These are phyloP conservation scores for Barnettozyma sp. DNA, from an alignment of 805 yeast species.

Conservation along the genomic window DNA sequence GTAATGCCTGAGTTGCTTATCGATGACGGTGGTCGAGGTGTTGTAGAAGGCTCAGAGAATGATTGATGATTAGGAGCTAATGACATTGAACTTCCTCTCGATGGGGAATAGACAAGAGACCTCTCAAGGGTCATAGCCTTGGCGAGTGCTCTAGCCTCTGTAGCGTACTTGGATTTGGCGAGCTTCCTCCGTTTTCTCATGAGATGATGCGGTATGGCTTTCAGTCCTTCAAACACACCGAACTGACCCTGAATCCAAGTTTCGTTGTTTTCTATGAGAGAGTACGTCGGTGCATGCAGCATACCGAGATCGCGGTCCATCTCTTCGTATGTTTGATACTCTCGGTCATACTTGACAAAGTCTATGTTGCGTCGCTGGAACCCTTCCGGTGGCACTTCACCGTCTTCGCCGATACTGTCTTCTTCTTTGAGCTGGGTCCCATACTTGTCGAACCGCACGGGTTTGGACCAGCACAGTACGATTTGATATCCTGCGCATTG, in stretches of 20 bases:
- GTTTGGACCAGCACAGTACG: slow-evolving; percentile 66
- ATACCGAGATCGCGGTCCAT: slow-evolving; percentile 64
- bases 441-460: slow-evolving; percentile 42
- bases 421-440: slow-evolving; percentile 32
- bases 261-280: slow-evolving; percentile 33
- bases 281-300: slow-evolving; percentile 43
- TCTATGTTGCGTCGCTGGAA: slow-evolving; percentile 67
- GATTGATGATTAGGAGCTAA: background rate
- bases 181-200: slow-evolving; percentile 23
- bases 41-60: background rate
- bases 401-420: slow-evolving; percentile 13
- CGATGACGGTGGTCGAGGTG: too few species aligned
- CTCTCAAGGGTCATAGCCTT: slow-evolving; percentile 1
- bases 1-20: too few species aligned
- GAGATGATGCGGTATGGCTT: slow-evolving; percentile 15
- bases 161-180: slow-evolving; percentile 21
- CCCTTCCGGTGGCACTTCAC: slow-evolving; percentile 38
- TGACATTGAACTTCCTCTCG: too few species aligned
- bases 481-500: slow-evolving; percentile 80
- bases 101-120: too few species aligned
- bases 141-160: slow-evolving; percentile 9
- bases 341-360: slow-evolving; percentile 64
- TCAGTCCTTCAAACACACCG: slow-evolving; percentile 62
- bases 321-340: slow-evolving; percentile 70
- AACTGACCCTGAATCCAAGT: slow-evolving; percentile 69